Conservation (phyloP, 176 grass and related monocot genomes). For the Oryza brachyantha region DNA sequence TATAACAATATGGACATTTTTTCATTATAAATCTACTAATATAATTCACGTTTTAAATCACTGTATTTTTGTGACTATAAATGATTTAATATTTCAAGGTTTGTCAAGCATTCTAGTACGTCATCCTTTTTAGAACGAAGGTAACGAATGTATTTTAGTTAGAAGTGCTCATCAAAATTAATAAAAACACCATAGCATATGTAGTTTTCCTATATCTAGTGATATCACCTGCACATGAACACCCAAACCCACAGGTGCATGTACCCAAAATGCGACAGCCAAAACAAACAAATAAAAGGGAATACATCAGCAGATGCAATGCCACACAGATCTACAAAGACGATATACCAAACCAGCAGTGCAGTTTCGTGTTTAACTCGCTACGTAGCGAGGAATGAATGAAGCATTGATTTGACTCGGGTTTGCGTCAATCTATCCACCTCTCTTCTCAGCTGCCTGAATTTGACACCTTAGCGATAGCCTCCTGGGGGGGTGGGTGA, state of each 20-base stretch:
- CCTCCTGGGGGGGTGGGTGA: constrained; percentile 69
- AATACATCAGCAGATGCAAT: background rate
- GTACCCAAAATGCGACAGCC: background rate
- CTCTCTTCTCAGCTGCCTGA: constrained; percentile 31
- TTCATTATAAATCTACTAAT: too few species aligned
- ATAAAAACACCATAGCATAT: background rate
- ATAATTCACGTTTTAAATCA: too few species aligned
- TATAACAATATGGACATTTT: too few species aligned
- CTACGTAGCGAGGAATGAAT: background rate
- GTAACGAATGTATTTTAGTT: too few species aligned
- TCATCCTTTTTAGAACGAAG: too few species aligned
- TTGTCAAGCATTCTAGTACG: too few species aligned
- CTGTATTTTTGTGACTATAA: too few species aligned
- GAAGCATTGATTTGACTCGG: background rate
- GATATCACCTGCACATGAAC: background rate
- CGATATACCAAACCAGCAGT: background rate
- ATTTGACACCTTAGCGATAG: constrained; percentile 42
- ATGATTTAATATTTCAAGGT: too few species aligned
- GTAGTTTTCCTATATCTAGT: too few species aligned
- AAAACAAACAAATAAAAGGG: background rate
- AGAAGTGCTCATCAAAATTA: background rate
- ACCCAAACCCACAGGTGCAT: background rate
- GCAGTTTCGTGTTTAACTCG: background rate
- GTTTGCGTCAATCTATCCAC: background rate
- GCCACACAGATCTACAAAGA: background rate